Evolutionary conservation across 768 basidiomycete genomes (phyloP).

Genomic region (Boletus rex-veris): DNA sequence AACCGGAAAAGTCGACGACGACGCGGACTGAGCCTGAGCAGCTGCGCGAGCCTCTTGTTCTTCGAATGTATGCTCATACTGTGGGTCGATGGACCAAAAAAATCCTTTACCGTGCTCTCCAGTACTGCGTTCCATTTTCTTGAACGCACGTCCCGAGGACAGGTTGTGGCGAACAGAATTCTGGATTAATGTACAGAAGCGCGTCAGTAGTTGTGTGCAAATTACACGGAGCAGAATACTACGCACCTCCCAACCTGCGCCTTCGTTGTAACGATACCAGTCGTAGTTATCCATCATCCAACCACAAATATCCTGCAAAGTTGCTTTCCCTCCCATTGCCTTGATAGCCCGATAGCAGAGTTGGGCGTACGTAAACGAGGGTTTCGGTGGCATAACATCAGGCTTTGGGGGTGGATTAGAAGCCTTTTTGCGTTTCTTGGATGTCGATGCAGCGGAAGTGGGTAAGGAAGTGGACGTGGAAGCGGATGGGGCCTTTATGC

Average conservation of each 20-base stretch:
- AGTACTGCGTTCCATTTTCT: slow-evolving; percentile 81
- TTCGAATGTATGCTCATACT: slow-evolving; percentile 61
- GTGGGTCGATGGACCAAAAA: slow-evolving; percentile 88
- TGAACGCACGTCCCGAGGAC: slow-evolving; percentile 88
- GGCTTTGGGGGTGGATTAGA: slow-evolving; percentile 46
- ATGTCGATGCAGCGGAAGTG: slow-evolving; percentile 20
- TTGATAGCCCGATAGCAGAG: slow-evolving; percentile 89
- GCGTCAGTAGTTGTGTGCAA: slow-evolving; percentile 7
- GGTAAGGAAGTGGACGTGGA: slow-evolving; percentile 32
- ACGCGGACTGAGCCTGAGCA: slow-evolving; percentile 32
- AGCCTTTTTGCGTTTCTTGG: slow-evolving; percentile 73
- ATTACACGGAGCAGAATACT: background rate
- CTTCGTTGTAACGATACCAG: slow-evolving; percentile 85
- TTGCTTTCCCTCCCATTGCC: slow-evolving; percentile 78
- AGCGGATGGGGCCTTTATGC: slow-evolving; percentile 32
- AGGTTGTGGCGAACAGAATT: slow-evolving; percentile 94
- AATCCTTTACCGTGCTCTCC: slow-evolving; percentile 90
- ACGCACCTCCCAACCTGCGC: slow-evolving; percentile 86
- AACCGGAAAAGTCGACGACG: slow-evolving; percentile 13
- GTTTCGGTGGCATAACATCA: slow-evolving; percentile 84
- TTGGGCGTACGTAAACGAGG: slow-evolving; percentile 86
- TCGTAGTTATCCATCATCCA: slow-evolving; percentile 90
- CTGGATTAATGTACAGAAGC: slow-evolving; percentile 36
- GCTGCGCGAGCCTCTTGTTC: slow-evolving; percentile 59
- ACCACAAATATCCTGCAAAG: slow-evolving; percentile 84